phyloP scores from a whole-genome alignment of 768 basidiomycete genomes.

The Agrocybe pediades region DNA sequence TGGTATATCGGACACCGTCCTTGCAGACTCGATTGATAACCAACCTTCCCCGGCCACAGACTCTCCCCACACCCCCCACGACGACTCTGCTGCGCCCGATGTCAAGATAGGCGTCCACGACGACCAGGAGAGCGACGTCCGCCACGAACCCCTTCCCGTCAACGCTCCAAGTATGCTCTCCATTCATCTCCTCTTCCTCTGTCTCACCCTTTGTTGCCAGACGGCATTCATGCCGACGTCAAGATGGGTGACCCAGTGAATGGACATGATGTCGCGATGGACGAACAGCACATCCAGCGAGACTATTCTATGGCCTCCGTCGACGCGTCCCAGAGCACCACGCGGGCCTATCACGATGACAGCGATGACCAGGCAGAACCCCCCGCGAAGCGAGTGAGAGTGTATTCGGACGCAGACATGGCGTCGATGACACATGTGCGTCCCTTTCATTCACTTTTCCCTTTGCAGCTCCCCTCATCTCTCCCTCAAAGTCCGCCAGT shows the following conservation, averaged over 20 bases:
- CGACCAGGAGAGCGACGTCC: slow-evolving; percentile 69
- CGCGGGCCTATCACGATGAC: slow-evolving; percentile 33
- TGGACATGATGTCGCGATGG: slow-evolving; percentile 44
- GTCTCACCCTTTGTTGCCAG: slow-evolving; percentile 21
- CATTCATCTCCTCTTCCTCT: slow-evolving; percentile 2
- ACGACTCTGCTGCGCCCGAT: slow-evolving; percentile 46
- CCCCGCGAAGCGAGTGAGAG: slow-evolving; percentile 82
- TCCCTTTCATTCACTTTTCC: slow-evolving; percentile 31
- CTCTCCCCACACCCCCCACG: slow-evolving; percentile 65
- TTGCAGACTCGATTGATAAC: slow-evolving; percentile 33
- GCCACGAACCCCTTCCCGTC: slow-evolving; percentile 57
- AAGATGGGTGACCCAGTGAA: slow-evolving; percentile 40
- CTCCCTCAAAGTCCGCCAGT: slow-evolving; percentile 67
- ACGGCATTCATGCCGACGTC: slow-evolving; percentile 43
- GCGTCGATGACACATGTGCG: slow-evolving; percentile 77
- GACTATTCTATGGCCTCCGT: slow-evolving; percentile 42
- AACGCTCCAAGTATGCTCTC: slow-evolving; percentile 39
- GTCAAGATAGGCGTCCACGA: slow-evolving; percentile 63
- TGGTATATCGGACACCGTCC: slow-evolving; percentile 30
- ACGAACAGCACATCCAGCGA: slow-evolving; percentile 36
- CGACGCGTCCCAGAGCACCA: slow-evolving; percentile 28
- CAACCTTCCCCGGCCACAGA: slow-evolving; percentile 44
- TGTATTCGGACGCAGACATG: slow-evolving; percentile 75
- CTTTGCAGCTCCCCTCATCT: slow-evolving; percentile 39
- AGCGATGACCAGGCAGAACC: slow-evolving; percentile 68